phyloP scores from a whole-genome alignment of 441 rosid species.

The Metrosideros polymorpha region DNA sequence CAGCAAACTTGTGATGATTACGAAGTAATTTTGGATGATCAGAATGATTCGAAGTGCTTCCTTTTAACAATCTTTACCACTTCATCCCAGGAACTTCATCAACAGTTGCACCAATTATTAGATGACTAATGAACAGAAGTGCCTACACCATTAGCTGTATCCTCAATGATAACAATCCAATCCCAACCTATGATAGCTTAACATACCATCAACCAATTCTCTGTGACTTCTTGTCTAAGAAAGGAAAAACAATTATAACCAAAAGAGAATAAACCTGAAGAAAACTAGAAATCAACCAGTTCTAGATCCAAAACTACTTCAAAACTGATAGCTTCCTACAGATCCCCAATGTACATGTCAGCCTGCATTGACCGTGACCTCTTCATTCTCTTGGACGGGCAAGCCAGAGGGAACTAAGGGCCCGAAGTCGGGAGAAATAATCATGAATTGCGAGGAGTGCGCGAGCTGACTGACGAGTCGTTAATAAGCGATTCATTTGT shows the following conservation, averaged over 20 bases:
- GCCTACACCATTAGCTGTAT: background rate
- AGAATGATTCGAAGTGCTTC: background rate
- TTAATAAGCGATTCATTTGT: slow-evolving; percentile 74
- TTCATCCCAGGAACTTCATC: background rate
- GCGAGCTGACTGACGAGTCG: slow-evolving; percentile 89
- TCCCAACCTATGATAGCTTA: background rate
- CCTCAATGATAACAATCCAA: background rate
- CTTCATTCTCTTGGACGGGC: slow-evolving; percentile 84
- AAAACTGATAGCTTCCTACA: background rate
- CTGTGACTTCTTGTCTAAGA: background rate
- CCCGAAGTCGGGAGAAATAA: slow-evolving; percentile 79
- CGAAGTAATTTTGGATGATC: background rate
- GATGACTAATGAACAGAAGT: background rate
- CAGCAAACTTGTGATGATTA: background rate
- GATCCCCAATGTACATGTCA: slow-evolving; percentile 1
- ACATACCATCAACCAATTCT: background rate
- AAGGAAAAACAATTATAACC: background rate
- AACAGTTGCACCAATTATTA: background rate
- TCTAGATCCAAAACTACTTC: background rate
- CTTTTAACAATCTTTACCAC: background rate
- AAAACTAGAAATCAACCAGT: background rate
- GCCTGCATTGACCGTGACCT: background rate
- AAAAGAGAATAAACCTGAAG: background rate
- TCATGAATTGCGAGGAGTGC: slow-evolving; percentile 86
- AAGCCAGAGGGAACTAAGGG: slow-evolving; percentile 97